phyloP scores from a whole-genome alignment of 139 green algal genomes.

The Penium margaritaceum region DNA sequence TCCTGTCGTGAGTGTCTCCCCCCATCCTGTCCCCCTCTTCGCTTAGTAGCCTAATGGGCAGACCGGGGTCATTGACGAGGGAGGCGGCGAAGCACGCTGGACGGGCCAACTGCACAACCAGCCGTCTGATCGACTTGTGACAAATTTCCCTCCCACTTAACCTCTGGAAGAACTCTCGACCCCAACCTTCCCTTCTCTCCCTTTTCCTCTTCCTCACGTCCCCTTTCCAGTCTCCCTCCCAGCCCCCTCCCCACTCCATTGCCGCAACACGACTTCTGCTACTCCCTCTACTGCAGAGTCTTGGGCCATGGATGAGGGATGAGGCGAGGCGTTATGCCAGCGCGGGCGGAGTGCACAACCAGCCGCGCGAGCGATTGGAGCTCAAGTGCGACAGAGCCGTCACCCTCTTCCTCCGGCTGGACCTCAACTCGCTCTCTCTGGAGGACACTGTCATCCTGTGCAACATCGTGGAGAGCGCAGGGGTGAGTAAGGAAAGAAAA shows the following conservation, averaged over 20 bases:
- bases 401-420: constrained; percentile 11
- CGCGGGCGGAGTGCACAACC: constrained; percentile 21
- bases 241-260: too few species aligned
- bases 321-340: constrained; percentile 19
- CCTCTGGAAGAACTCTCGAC: too few species aligned
- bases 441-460: constrained; percentile 21
- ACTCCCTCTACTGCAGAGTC: constrained; percentile 2
- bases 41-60: too few species aligned
- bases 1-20: too few species aligned
- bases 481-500: constrained; percentile 9
- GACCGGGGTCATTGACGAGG: too few species aligned
- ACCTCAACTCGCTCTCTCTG: constrained; percentile 15
- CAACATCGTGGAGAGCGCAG: constrained; percentile 21
- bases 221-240: too few species aligned
- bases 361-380: not conserved
- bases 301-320: constrained; percentile 9
- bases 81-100: too few species aligned
- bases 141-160: not conserved
- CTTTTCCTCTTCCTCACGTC: not conserved
- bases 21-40: too few species aligned
- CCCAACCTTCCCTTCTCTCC: too few species aligned
- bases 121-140: too few species aligned
- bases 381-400: constrained; percentile 14
- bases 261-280: too few species aligned
- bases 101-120: too few species aligned